Base-by-base conservation (phyloP, 2,329 filamentous ascomycete species). In the Colletotrichum tamarilloi region DNA sequence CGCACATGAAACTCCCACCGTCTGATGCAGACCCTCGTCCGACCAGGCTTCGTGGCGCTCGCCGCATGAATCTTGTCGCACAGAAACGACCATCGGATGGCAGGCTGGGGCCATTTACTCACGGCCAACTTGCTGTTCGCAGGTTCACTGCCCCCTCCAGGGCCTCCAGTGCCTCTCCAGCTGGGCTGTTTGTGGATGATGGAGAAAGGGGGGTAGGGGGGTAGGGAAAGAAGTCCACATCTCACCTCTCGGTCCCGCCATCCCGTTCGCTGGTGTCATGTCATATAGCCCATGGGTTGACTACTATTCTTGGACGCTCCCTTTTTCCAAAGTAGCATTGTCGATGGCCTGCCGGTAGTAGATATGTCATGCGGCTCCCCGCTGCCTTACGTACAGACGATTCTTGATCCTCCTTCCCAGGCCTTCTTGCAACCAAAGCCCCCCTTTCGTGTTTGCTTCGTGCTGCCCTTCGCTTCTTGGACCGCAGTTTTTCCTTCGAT, bases 1-100 rank as follows among this genome's bases (percentile, higher is more conserved):
- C 35, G 38, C 9, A 73, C 62, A 66, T 73, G 71, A 73, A 73
- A 73, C 71, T 57, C 60, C 71, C 19, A 62, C 67, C 67, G 71
- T 73, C 71, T 73, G 71, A 73, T 70, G 56, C 71, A 70, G 16
- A 55, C 56, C 71, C 67, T 70, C 70, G 67, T 71, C 67, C 49
- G 67, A 73, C 71, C 60, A 24, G 46, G 60, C 60, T 57, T 62
- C 55, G 67, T 66, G 67, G 56, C 62, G 67, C 67, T 71, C 56
- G 32, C 60, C 56, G 60, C 71, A 73, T 73, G 71, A 73, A 70
- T 73, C 49, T 62, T 16, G 71, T 70, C 49, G 62, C 56, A 73
- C 71, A 66, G 67, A 64, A 71, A 62, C 59, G 60, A 70, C 67
- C 67, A 66, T 71, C 67, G 49, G 67, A 73, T 73, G 71, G 49